A percentile compares a stretch with the other conserved stretches of the same genome.
phyloP scores from a whole-genome alignment of 805 yeast species.

The Priceomyces castillae region DNA sequence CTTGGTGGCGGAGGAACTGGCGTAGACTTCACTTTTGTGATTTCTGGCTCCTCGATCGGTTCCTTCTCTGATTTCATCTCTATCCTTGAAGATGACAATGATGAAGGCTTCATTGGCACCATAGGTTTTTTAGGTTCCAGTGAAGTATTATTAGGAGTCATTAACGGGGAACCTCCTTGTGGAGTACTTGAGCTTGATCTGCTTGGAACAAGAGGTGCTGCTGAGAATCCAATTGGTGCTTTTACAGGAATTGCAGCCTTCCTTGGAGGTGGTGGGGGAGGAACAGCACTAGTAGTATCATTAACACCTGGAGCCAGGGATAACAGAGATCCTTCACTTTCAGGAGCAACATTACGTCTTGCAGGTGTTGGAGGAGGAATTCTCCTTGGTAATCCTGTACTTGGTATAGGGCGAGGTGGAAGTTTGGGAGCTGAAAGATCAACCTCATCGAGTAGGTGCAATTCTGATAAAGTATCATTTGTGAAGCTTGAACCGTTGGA shows the following conservation, averaged over 20 bases:
- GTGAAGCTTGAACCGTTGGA: slow-evolving; percentile 17
- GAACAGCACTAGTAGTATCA: slow-evolving; percentile 6
- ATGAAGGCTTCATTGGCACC: slow-evolving; percentile 35
- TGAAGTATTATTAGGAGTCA: slow-evolving; percentile 12
- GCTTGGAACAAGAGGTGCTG: slow-evolving; percentile 40
- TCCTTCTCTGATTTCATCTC: background rate
- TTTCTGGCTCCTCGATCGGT: background rate
- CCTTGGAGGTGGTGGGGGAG: slow-evolving; percentile 26
- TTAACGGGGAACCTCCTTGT: slow-evolving; percentile 5
- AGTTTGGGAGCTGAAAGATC: slow-evolving; percentile 21
- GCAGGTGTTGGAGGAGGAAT: slow-evolving; percentile 32
- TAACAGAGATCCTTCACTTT: slow-evolving; percentile 12
- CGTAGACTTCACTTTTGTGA: background rate
- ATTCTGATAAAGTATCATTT: slow-evolving; percentile 29
- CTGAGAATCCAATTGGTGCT: slow-evolving; percentile 33
- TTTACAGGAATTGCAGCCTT: slow-evolving; percentile 12
- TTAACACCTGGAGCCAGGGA: background rate
- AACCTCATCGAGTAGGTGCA: slow-evolving; percentile 34
- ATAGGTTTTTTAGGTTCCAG: slow-evolving; percentile 26
- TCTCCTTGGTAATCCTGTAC: slow-evolving; percentile 21
- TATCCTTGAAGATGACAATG: slow-evolving; percentile 22
- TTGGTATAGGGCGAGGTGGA: slow-evolving; percentile 15
- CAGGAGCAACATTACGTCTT: slow-evolving; percentile 21
- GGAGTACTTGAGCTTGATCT: slow-evolving; percentile 31
- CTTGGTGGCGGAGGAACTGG: slow-evolving; percentile 11